A percentile compares a stretch with the other conserved stretches of the same genome.
Evolutionary conservation across 2,329 filamentous ascomycete species (phyloP).

Genomic region (Triangularia setosa): DNA sequence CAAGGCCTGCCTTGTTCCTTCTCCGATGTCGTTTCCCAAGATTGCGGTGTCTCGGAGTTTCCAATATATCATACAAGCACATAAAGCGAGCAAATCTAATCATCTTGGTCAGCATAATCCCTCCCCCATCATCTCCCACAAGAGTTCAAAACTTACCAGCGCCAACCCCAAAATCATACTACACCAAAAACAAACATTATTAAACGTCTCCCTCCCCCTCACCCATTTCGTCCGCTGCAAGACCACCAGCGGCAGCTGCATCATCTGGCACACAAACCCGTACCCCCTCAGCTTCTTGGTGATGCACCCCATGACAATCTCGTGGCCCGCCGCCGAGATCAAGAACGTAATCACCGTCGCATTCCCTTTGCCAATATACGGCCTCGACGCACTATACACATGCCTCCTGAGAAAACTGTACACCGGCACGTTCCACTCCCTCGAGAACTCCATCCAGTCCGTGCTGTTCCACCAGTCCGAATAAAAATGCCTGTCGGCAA

Average conservation of each 20-base stretch:
- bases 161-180: constrained; percentile 85
- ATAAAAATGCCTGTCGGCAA: constrained; percentile 94
- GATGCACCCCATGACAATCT: constrained; percentile 96
- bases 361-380: constrained; percentile 68
- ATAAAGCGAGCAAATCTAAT: constrained; percentile 52
- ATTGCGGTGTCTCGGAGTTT: not conserved
- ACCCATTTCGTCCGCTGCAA: constrained; percentile 79
- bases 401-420: constrained; percentile 93
- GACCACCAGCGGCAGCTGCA: constrained; percentile 92
- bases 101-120: not conserved
- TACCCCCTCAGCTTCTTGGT: constrained; percentile 95
- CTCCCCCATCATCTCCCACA: not conserved
- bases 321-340: constrained; percentile 83
- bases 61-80: constrained; percentile 43
- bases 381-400: constrained; percentile 80
- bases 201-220: constrained; percentile 69
- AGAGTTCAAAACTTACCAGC: constrained; percentile 55
- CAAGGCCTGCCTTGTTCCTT: not conserved
- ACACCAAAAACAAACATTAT: constrained; percentile 88
- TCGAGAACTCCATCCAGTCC: constrained; percentile 92
- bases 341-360: constrained; percentile 91
- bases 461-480: constrained; percentile 71
- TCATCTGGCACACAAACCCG: constrained; percentile 91
- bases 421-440: constrained; percentile 97
- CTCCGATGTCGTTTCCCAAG: not conserved